These are phyloP conservation scores for Dalbergia oliveri DNA, from an alignment of 306 rosid genomes.

Conservation along the genomic window DNA sequence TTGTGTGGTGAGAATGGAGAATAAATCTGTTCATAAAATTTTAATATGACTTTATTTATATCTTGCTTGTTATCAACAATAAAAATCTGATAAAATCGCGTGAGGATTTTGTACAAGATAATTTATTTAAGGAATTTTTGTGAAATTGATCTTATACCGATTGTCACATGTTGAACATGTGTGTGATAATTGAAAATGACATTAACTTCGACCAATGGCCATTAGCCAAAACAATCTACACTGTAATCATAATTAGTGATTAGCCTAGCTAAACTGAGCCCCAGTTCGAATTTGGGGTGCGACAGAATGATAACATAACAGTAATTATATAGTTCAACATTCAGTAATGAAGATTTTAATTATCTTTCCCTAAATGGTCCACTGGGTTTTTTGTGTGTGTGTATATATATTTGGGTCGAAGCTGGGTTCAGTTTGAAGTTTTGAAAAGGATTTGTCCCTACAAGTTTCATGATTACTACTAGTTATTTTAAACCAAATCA, in stretches of 20 bases:
- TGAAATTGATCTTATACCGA: too few relatives aligned
- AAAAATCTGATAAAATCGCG: too few relatives aligned
- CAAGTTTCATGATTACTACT: not conserved
- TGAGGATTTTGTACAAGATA: too few relatives aligned
- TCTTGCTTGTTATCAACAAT: too few relatives aligned
- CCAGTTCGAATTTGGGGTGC: not conserved
- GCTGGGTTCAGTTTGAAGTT: not conserved
- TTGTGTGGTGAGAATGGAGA: too few relatives aligned
- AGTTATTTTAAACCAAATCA: not conserved
- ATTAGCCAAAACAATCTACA: not conserved
- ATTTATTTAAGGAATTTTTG: too few relatives aligned
- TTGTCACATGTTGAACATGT: not conserved
- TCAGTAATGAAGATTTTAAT: not conserved
- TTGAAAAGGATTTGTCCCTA: not conserved
- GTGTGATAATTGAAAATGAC: not conserved
- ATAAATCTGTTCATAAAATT: too few relatives aligned
- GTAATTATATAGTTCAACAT: not conserved
- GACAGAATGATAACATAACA: not conserved
- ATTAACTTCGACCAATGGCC: not conserved
- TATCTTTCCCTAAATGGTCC: not conserved
- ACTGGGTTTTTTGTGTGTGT: too few relatives aligned
- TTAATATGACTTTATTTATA: too few relatives aligned
- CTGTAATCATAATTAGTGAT: not conserved
- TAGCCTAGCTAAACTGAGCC: not conserved
- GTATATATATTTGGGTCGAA: too few relatives aligned